Evolutionary conservation across 2,329 filamentous ascomycete genomes (phyloP).

Genomic region (Colletotrichum truncatum): DNA sequence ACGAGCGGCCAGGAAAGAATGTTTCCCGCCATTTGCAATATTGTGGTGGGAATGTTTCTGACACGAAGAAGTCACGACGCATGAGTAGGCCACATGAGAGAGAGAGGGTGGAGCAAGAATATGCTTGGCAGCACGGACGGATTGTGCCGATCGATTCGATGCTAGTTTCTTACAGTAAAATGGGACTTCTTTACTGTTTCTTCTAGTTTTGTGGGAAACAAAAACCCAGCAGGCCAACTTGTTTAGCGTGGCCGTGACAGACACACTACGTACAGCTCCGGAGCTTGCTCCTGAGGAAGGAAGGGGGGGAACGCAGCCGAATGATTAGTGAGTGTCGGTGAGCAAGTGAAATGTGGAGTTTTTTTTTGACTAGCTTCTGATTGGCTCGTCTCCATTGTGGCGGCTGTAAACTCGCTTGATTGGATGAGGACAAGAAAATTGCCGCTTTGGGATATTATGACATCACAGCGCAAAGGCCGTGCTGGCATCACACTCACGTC

Average conservation of each 20-base stretch:
- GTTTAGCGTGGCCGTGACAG: neutral
- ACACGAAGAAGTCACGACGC: neutral
- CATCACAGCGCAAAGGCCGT: constrained; percentile 10
- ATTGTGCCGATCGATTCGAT: constrained; percentile 7
- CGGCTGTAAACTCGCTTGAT: neutral
- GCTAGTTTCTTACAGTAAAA: neutral
- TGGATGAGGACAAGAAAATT: neutral
- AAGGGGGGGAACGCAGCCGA: neutral
- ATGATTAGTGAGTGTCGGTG: constrained; percentile 10
- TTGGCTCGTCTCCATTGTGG: too few relatives aligned
- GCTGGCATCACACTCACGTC: constrained; percentile 1
- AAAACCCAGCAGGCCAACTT: neutral
- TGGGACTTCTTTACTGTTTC: neutral
- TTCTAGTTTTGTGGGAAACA: neutral
- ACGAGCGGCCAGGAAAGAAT: neutral
- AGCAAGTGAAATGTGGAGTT: neutral
- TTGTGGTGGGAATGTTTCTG: neutral
- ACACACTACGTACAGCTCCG: neutral
- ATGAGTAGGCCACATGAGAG: neutral
- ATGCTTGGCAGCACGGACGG: neutral
- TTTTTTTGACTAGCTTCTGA: neutral
- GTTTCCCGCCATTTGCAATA: neutral
- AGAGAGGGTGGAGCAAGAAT: neutral
- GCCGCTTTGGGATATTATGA: constrained; percentile 1
- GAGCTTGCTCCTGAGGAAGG: constrained; percentile 4